phyloP scores from a whole-genome alignment of 1,284 basidiomycete genomes.

The Coniferiporia sulphurascens region DNA sequence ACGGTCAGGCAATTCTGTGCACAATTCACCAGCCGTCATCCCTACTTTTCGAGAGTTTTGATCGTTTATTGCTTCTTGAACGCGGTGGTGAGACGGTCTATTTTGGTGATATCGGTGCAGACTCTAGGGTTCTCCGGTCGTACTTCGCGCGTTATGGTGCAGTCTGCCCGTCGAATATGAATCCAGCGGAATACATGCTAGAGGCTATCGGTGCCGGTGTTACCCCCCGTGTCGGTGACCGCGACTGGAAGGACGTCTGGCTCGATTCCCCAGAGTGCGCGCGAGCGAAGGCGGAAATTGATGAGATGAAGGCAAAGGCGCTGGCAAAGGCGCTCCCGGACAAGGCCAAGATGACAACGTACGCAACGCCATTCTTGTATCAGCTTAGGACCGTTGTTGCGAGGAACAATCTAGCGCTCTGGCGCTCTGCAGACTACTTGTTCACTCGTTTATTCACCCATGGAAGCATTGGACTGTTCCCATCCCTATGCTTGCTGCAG shows the following conservation, averaged over 20 bases:
- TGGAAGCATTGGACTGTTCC: constrained; percentile 71
- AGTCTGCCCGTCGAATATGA: constrained; percentile 54
- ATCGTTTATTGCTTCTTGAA: constrained; percentile 62
- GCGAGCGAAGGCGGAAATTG: constrained; percentile 31
- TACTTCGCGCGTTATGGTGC: constrained; percentile 73
- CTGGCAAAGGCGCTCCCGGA: constrained; percentile 22
- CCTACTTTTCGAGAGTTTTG: constrained; percentile 67
- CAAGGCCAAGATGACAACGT: constrained; percentile 25
- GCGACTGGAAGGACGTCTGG: constrained; percentile 66
- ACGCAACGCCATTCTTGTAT: constrained; percentile 74
- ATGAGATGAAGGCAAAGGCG: constrained; percentile 31
- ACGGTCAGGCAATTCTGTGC: constrained; percentile 38
- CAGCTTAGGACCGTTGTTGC: constrained; percentile 74
- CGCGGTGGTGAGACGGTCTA: constrained; percentile 70
- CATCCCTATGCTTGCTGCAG: constrained; percentile 83
- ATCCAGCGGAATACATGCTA: constrained; percentile 59
- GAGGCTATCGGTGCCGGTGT: constrained; percentile 41
- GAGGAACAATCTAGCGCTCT: constrained; percentile 75
- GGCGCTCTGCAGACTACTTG: constrained; percentile 80
- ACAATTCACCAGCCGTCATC: constrained; percentile 73
- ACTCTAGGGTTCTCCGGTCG: constrained; percentile 53
- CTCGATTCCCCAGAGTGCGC: constrained; percentile 42
- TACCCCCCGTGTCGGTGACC: constrained; percentile 46
- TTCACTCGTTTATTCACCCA: constrained; percentile 82
- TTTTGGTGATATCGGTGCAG: constrained; percentile 74